These are phyloP conservation scores for Amanita rimosa DNA, from an alignment of 768 basidiomycete species.

Conservation along the genomic window DNA sequence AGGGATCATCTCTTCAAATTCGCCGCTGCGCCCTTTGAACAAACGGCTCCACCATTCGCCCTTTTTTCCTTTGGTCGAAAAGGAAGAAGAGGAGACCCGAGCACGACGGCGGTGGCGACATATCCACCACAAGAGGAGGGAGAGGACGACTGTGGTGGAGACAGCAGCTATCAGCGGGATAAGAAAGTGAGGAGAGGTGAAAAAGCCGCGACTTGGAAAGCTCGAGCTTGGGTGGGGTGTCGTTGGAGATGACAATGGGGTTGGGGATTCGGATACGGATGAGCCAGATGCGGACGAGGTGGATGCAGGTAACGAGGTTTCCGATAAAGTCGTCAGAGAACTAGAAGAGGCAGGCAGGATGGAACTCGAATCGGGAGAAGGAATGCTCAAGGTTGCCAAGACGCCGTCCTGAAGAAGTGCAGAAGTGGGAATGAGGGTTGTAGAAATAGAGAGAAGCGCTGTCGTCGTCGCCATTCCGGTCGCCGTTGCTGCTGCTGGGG, in stretches of 20 bases:
- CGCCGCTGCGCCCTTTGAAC: constrained; percentile 6
- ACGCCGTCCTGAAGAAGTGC: neutral
- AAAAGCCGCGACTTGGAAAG: constrained; percentile 8
- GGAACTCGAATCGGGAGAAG: neutral
- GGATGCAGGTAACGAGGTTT: neutral
- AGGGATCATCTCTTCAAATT: constrained; percentile 14
- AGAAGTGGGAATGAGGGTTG: neutral
- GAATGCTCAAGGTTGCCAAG: neutral
- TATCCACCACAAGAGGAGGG: constrained; percentile 21
- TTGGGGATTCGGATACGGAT: neutral
- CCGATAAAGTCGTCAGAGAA: neutral
- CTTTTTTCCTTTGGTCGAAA: constrained; percentile 5
- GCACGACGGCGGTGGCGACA: constrained; percentile 14
- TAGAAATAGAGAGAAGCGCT: neutral
- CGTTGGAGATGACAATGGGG: neutral
- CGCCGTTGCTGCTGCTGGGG: constrained; percentile 1
- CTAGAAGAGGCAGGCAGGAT: neutral
- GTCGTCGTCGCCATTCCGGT: neutral
- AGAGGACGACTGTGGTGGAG: constrained; percentile 19
- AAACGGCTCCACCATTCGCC: constrained; percentile 2
- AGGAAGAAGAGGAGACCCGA: neutral
- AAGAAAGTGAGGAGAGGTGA: constrained; percentile 15
- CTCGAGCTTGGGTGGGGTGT: neutral
- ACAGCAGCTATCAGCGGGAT: constrained; percentile 19
- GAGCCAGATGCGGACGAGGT: neutral